These are phyloP conservation scores for Rhodomyrtus tomentosa DNA, from an alignment of 345 rosid genomes.

Conservation along the genomic window DNA sequence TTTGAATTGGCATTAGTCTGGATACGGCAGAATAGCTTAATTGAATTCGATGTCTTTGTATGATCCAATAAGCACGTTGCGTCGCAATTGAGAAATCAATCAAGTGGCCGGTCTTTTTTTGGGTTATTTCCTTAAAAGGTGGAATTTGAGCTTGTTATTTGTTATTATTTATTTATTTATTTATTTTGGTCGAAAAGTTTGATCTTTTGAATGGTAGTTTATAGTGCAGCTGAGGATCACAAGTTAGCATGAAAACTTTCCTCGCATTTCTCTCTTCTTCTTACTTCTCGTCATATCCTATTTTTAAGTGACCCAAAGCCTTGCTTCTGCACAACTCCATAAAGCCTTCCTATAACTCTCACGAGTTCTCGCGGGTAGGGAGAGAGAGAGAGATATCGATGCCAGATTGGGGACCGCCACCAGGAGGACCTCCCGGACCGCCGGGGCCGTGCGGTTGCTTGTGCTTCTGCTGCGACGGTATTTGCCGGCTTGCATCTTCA, in stretches of 20 bases:
- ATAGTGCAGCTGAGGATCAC: not conserved
- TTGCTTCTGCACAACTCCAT: not conserved
- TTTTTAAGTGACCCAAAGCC: not conserved
- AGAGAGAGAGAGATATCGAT: not conserved
- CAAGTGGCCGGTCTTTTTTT: rapidly evolving
- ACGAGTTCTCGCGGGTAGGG: too few species aligned
- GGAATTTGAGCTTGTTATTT: not conserved
- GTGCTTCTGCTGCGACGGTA: slow-evolving; percentile 14
- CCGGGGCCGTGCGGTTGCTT: slow-evolving; percentile 28
- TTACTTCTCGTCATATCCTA: not conserved
- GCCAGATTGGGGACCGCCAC: slow-evolving; percentile 8
- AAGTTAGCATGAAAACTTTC: not conserved
- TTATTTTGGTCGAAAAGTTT: too few species aligned
- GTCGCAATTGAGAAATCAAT: not conserved
- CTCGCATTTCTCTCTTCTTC: not conserved
- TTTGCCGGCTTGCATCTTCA: slow-evolving; percentile 27
- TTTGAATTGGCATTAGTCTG: rapidly evolving
- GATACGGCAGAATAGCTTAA: not conserved
- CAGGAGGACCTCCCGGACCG: slow-evolving; percentile 4
- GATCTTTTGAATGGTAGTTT: not conserved
- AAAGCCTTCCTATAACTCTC: not conserved
- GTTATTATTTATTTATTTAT: too few species aligned
- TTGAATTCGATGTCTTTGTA: not conserved
- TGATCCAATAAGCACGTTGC: not conserved
- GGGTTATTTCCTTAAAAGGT: not conserved